Conservation (phyloP, 2,329 filamentous ascomycete species). For the Davidsoniella eucalypti region DNA sequence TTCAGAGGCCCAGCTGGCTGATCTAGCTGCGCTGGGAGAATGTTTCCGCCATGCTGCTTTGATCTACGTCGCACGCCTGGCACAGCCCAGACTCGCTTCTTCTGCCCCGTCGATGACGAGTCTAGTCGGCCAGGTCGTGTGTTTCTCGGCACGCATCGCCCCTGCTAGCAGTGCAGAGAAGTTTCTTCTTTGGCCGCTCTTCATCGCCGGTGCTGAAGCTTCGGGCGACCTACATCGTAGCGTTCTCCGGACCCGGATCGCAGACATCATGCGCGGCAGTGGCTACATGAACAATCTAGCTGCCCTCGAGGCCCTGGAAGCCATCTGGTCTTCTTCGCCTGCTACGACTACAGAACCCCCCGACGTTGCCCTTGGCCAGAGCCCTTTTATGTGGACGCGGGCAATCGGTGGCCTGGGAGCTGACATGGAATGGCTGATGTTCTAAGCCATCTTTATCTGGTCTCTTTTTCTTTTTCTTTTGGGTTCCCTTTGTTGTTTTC, state of each 20-base stretch:
- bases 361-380: too few species aligned
- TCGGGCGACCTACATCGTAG: constrained; percentile 64
- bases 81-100: constrained; percentile 56
- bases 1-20: constrained; percentile 47
- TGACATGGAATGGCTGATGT: constrained; percentile 52
- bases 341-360: constrained; percentile 12
- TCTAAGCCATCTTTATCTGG: constrained; percentile 21
- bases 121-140: constrained; percentile 32
- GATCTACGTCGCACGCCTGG: constrained; percentile 77
- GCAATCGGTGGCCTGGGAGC: constrained; percentile 38
- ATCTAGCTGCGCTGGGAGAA: constrained; percentile 70
- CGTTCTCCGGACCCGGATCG: constrained; percentile 63
- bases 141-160: constrained; percentile 66
- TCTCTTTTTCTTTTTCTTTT: constrained; percentile 1
- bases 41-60: constrained; percentile 80
- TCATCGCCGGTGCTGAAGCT: constrained; percentile 79
- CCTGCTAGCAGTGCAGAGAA: constrained; percentile 60
- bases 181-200: constrained; percentile 77
- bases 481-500: not conserved
- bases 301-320: constrained; percentile 70
- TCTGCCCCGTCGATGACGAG: constrained; percentile 53
- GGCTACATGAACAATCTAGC: constrained; percentile 90
- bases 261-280: constrained; percentile 72
- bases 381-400: constrained; percentile 36
- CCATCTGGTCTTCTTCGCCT: constrained; percentile 54